Conservation (phyloP, 2,329 filamentous ascomycete species). For the Ophiostoma sp. region DNA sequence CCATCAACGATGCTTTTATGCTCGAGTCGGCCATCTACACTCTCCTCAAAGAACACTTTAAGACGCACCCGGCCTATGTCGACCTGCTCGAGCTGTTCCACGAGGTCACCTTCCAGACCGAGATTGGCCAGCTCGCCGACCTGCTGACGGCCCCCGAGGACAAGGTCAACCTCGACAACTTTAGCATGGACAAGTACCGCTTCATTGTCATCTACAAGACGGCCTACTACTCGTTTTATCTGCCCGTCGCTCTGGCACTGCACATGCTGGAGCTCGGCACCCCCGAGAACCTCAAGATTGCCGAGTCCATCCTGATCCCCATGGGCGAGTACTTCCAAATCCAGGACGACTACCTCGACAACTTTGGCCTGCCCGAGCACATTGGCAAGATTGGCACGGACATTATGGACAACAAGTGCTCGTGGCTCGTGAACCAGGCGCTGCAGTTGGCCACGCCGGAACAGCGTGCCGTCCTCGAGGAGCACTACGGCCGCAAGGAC, state of each 20-base stretch:
- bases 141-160: constrained; percentile 95
- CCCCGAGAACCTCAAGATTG: constrained; percentile 82
- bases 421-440: constrained; percentile 96
- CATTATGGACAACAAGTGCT: constrained; percentile 99
- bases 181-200: constrained; percentile 89
- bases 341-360: constrained; percentile 98
- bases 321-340: constrained; percentile 99
- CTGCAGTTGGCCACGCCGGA: constrained; percentile 76
- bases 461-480: constrained; percentile 83
- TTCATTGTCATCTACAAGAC: constrained; percentile 99
- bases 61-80: constrained; percentile 79
- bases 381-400: constrained; percentile 99
- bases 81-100: constrained; percentile 96
- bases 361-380: constrained; percentile 86
- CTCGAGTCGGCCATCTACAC: constrained; percentile 88
- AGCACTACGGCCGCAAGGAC: constrained; percentile 94
- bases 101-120: constrained; percentile 89
- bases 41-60: constrained; percentile 92
- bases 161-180: constrained; percentile 88
- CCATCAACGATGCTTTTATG: constrained; percentile 98
- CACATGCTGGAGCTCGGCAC: constrained; percentile 83
- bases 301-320: constrained; percentile 89
- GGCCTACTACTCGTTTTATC: constrained; percentile 98
- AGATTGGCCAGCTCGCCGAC: constrained; percentile 92
- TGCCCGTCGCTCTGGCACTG: constrained; percentile 88